Evolutionary conservation across 257 asterid species (phyloP).

Genomic region (Thymus mandschuricus): DNA sequence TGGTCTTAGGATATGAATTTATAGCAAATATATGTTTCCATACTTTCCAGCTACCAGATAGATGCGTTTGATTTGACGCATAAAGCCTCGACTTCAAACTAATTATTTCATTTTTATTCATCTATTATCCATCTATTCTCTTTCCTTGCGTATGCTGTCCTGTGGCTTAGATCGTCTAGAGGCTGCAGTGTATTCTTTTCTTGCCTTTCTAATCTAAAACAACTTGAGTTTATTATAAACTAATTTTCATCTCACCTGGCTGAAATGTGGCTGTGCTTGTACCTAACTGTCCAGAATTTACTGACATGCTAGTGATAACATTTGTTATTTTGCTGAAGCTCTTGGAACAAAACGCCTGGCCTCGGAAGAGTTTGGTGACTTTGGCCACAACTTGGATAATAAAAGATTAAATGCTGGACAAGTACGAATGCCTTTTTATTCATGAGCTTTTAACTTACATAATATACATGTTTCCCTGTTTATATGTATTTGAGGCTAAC

Average conservation of each 20-base stretch:
- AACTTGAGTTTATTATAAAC: background rate
- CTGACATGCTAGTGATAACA: conserved; percentile 23
- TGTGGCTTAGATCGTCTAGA: background rate
- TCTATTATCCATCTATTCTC: background rate
- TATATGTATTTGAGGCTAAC: conserved; percentile 2
- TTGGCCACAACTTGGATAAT: conserved; percentile 70
- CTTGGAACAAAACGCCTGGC: conserved; percentile 91
- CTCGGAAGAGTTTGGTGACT: conserved; percentile 82
- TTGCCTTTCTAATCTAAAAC: background rate
- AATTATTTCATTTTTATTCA: no score
- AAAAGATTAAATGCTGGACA: conserved; percentile 92
- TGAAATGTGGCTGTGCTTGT: background rate
- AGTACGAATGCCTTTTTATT: conserved; percentile 42
- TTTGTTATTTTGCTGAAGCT: conserved; percentile 51
- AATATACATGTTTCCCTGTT: background rate
- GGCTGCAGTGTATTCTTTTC: background rate
- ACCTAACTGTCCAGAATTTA: conserved; percentile 27
- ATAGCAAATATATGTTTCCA: background rate
- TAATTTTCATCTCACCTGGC: background rate
- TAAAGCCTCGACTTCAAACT: background rate
- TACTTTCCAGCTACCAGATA: background rate
- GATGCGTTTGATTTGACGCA: conserved; percentile 19
- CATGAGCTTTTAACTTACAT: conserved; percentile 19
- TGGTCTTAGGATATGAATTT: background rate
- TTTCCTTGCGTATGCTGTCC: background rate